phyloP scores from a whole-genome alignment of 805 yeast genomes.

The Candida mattraensis region DNA sequence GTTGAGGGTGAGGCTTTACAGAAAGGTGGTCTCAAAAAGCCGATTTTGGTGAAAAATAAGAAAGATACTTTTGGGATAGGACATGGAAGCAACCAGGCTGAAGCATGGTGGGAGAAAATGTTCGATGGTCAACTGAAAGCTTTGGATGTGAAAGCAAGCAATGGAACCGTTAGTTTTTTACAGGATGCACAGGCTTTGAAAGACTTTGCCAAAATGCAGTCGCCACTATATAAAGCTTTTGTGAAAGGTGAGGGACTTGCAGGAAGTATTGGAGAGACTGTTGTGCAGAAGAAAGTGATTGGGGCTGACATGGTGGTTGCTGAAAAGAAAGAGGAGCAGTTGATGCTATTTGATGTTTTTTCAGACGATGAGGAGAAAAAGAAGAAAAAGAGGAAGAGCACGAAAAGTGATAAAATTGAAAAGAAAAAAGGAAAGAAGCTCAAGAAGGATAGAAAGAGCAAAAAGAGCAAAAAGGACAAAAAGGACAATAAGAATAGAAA shows the following conservation, averaged over 20 bases:
- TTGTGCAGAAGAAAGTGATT: constrained; percentile 8
- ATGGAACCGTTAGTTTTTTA: constrained; percentile 11
- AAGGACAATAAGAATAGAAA: constrained; percentile 28
- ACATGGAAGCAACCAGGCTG: constrained; percentile 68
- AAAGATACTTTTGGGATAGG: constrained; percentile 91
- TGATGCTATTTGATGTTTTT: constrained; percentile 24
- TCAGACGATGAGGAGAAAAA: constrained; percentile 26
- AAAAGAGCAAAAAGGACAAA: constrained; percentile 23
- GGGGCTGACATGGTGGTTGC: constrained; percentile 12
- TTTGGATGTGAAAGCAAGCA: constrained; percentile 42
- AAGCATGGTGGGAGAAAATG: constrained; percentile 95
- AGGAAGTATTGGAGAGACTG: constrained; percentile 58
- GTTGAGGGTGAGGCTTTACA: constrained; percentile 82
- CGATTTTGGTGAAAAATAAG: constrained; percentile 87
- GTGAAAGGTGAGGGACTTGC: constrained; percentile 81
- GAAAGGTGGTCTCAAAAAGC: constrained; percentile 78
- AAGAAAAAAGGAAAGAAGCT: constrained; percentile 24
- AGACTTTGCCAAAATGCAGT: constrained; percentile 49
- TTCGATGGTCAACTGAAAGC: constrained; percentile 91
- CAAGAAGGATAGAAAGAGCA: constrained; percentile 24
- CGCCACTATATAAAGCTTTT: constrained; percentile 83
- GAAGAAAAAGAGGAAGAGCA: constrained; percentile 27
- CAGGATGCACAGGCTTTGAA: constrained; percentile 50
- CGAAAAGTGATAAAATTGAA: constrained; percentile 26
- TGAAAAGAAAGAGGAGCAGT: constrained; percentile 15